Evolutionary conservation across 441 rosid species (phyloP).

Genomic region (Gossypium schwendimanii): DNA sequence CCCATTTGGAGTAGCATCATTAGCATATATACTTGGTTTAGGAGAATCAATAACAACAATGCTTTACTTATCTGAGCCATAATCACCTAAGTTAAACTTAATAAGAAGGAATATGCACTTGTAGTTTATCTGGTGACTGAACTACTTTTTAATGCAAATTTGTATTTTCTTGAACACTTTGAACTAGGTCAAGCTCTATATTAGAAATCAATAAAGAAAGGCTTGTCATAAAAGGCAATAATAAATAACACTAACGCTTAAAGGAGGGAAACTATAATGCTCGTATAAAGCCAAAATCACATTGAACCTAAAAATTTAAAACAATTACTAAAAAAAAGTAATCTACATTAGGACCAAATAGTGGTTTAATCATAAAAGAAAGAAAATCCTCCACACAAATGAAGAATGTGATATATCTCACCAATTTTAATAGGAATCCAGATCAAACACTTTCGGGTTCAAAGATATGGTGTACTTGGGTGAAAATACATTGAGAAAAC

Average conservation of each 20-base stretch:
- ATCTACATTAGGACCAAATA: neutral
- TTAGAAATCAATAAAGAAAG: conserved; percentile 46
- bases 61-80: neutral
- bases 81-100: neutral
- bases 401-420: neutral
- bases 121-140: conserved; percentile 89
- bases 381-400: neutral
- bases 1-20: neutral
- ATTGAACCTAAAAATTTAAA: neutral
- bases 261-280: conserved; percentile 1
- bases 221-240: conserved; percentile 11
- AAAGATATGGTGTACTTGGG: neutral
- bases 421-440: neutral
- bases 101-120: conserved; percentile 35
- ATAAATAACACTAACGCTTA: neutral
- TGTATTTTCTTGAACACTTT: conserved; percentile 78
- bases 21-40: neutral
- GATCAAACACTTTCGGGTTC: conserved; percentile 3
- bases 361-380: neutral
- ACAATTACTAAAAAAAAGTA: neutral
- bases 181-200: conserved; percentile 70
- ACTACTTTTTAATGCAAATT: conserved; percentile 68
- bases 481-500: neutral
- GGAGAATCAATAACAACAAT: neutral
- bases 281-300: neutral